Base-by-base conservation (phyloP, 768 basidiomycete species). In the Epithele typhae region DNA sequence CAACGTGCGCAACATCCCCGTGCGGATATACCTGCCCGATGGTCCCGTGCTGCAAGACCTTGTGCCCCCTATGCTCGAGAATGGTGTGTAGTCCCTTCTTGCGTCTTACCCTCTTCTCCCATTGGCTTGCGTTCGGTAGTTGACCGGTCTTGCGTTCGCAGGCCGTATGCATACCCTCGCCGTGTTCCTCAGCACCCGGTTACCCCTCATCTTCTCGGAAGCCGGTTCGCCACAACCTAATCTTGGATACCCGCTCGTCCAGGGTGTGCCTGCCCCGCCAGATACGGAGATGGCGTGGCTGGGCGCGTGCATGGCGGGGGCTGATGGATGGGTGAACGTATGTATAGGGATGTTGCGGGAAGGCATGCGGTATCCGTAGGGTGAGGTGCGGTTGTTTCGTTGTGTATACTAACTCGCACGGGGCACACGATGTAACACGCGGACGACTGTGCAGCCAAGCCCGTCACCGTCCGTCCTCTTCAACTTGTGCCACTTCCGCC, bases 201-300 rank as follows among this genome's bases (percentile, higher is more conserved):
- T 96, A 12, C 87, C 93, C 1, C 74, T 91, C 11, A 72, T 98
- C 19, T 97, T 86, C 71, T n/a, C n/a, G n/a, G n/a, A n/a, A n/a
- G n/a, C n/a, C n/a, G n/a, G n/a, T n/a, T n/a, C n/a, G n/a, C n/a
- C n/a, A n/a, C n/a, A n/a, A n/a, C 89, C 76, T 38, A 63, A 75
- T 51, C 73, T 87, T 27, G 93, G 90, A 11, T 86, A 81, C 56
- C 79, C 86, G 0, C 65, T 96, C 38, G 72, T 94, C 12, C 95
- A 97, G 61, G 95, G 96, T 11, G 82, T 97, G 17, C 65, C 76
- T 3, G 67, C 85, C 1, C 96, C 95, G 1, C 72, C 79, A 7
- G 92, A 96, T 24, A 76, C 92, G 5, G 95, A 98, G 60, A 74
- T 97, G 66, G 92, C 86, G 4, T 96, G 95, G 94, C 64, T 98